Conservation (phyloP, 306 rosid species). For the Myrica gale region DNA sequence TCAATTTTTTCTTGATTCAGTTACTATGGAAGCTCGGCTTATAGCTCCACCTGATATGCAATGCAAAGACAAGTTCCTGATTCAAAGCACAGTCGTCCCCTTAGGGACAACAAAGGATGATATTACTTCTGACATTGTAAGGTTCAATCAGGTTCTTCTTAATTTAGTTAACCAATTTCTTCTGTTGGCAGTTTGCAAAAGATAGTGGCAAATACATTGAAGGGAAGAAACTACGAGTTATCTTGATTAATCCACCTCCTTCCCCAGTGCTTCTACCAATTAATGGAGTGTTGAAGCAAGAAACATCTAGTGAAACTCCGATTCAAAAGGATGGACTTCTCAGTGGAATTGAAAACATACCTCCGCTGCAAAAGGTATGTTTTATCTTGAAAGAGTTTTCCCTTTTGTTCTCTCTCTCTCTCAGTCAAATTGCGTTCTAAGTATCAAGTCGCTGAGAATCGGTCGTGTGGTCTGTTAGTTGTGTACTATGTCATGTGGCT, state of each 20-base stretch:
- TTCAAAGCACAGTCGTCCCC: constrained; percentile 64
- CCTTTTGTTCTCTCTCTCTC: neutral
- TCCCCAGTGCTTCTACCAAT: constrained; percentile 65
- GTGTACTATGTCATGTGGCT: neutral
- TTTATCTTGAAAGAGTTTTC: constrained; percentile 1
- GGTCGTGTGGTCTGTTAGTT: constrained; percentile 2
- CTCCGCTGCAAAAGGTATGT: constrained; percentile 54
- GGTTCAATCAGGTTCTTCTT: constrained; percentile 13
- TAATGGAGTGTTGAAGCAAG: constrained; percentile 69
- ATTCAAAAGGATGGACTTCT: constrained; percentile 40
- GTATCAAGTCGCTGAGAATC: neutral
- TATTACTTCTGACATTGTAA: constrained; percentile 67
- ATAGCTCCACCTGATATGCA: constrained; percentile 64
- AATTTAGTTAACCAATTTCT: constrained; percentile 19
- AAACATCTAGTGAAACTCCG: constrained; percentile 40
- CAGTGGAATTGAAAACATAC: constrained; percentile 74
- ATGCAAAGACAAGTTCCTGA: constrained; percentile 92
- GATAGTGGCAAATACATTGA: constrained; percentile 62
- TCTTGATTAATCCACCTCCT: constrained; percentile 56
- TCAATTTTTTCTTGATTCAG: constrained; percentile 46
- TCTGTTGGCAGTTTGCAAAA: constrained; percentile 60
- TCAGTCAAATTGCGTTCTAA: neutral
- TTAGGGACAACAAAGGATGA: constrained; percentile 65
- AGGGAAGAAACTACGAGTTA: constrained; percentile 79
- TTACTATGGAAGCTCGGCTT: constrained; percentile 92